Conservation (phyloP, 208 protist species). For the Acanthamoeba polyphaga region DNA sequence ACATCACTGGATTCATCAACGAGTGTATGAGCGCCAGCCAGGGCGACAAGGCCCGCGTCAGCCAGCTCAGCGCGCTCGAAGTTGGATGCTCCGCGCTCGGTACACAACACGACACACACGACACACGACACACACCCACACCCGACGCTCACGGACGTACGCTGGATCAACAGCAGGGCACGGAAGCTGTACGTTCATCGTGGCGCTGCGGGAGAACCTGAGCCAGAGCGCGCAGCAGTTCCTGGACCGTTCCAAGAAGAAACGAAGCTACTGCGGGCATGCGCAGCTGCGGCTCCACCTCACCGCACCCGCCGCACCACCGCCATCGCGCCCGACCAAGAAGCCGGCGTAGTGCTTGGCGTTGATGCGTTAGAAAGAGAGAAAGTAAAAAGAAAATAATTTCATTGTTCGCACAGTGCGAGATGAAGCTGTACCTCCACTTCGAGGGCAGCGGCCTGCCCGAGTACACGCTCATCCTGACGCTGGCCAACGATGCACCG, state of each 20-base stretch:
- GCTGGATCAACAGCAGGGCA: neutral
- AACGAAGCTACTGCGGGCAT: neutral
- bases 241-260: constrained; percentile 6
- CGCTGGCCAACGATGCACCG: neutral
- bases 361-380: too few species aligned
- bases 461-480: neutral
- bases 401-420: too few species aligned
- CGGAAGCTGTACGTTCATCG: constrained; percentile 26
- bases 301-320: neutral
- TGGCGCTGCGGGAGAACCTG: neutral
- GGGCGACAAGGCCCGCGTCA: neutral
- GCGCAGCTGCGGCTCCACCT: neutral
- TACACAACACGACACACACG: neutral
- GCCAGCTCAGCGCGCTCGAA: neutral
- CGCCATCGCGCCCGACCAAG: too few species aligned
- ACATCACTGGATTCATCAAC: constrained; percentile 29
- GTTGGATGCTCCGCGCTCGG: constrained; percentile 7
- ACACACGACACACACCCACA: neutral
- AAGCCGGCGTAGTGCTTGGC: too few species aligned
- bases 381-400: too few species aligned
- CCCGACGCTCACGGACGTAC: too few species aligned
- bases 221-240: neutral
- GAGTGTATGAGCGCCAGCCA: neutral
- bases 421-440: constrained; percentile 41
- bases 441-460: neutral